phyloP scores from a whole-genome alignment of 495 filamentous ascomycete species.

The Talaromyces trachyspermus region DNA sequence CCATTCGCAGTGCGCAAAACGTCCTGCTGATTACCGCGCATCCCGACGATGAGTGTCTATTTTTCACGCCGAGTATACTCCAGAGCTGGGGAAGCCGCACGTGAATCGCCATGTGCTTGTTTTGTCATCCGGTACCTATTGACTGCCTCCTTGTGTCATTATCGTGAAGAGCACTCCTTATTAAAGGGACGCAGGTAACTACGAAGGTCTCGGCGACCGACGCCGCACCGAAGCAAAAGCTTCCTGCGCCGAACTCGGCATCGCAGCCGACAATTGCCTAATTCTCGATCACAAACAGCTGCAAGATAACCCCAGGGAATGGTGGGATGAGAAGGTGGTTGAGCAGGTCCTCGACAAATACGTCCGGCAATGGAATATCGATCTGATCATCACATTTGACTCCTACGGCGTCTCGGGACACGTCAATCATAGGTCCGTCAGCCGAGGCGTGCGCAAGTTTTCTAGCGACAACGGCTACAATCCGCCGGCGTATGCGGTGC shows the following conservation, averaged over 20 bases:
- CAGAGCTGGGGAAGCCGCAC: conserved; percentile 22
- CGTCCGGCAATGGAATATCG: conserved; percentile 30
- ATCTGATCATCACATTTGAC: conserved; percentile 39
- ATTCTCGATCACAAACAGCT: conserved; percentile 27
- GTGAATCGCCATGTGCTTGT: conserved; percentile 27
- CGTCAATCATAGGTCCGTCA: conserved; percentile 36
- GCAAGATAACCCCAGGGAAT: conserved; percentile 33
- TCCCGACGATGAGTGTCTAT: conserved; percentile 38
- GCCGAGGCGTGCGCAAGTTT: conserved; percentile 31
- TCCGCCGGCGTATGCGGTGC: conserved; percentile 28
- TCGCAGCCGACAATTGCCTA: conserved; percentile 23
- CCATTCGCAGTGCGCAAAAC: conserved; percentile 27
- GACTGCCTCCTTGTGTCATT: conserved; percentile 1
- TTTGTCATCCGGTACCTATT: conserved; percentile 30
- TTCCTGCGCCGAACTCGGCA: conserved; percentile 28
- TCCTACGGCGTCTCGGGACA: conserved; percentile 33
- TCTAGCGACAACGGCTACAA: conserved; percentile 10
- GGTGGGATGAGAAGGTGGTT: conserved; percentile 31
- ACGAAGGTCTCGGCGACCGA: conserved; percentile 30
- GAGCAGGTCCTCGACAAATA: conserved; percentile 23
- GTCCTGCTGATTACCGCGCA: conserved; percentile 34
- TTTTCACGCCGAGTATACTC: conserved; percentile 33
- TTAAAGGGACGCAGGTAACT: conserved; percentile 24
- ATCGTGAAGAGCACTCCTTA: not conserved
- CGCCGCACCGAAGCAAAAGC: conserved; percentile 25